Conservation (phyloP, 2,329 filamentous ascomycete species). For the Neocatenulostroma microsporum region DNA sequence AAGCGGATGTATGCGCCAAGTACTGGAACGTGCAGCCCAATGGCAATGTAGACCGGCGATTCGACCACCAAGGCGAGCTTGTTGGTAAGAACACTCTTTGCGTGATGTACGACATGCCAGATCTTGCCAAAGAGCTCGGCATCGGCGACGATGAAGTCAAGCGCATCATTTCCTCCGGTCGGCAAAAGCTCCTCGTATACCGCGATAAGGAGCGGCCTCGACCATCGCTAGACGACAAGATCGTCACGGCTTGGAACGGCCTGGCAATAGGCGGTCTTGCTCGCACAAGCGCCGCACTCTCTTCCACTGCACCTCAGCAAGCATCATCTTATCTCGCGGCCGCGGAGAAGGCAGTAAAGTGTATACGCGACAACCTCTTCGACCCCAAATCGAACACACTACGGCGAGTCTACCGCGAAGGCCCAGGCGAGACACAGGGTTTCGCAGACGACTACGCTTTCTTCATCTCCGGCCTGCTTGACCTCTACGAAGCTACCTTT, state of each 20-base stretch:
- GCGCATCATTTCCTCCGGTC: conserved; percentile 58
- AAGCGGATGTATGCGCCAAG: conserved; percentile 65
- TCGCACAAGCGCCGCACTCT: conserved; percentile 61
- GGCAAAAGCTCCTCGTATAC: conserved; percentile 60
- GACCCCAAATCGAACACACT: conserved; percentile 55
- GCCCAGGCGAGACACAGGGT: conserved; percentile 56
- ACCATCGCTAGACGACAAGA: conserved; percentile 79
- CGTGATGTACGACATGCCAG: conserved; percentile 58
- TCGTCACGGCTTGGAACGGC: conserved; percentile 81
- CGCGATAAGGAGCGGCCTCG: conserved; percentile 66
- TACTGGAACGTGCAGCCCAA: conserved; percentile 79
- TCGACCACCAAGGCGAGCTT: conserved; percentile 89
- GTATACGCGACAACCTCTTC: conserved; percentile 68
- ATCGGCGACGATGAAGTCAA: conserved; percentile 62
- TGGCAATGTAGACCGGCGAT: conserved; percentile 73
- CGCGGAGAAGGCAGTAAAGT: conserved; percentile 61
- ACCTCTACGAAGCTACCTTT: conserved; percentile 75
- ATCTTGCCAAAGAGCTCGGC: conserved; percentile 67
- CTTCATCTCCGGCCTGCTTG: conserved; percentile 70
- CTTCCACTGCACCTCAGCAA: conserved; percentile 46
- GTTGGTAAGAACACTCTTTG: conserved; percentile 86
- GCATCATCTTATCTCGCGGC: conserved; percentile 49
- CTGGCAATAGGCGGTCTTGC: conserved; percentile 79
- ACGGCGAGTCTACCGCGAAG: conserved; percentile 65
- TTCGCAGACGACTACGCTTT: conserved; percentile 97